These are phyloP conservation scores for Chaetomium globosum DNA, from an alignment of 2,329 filamentous ascomycete species.

Conservation along the genomic window DNA sequence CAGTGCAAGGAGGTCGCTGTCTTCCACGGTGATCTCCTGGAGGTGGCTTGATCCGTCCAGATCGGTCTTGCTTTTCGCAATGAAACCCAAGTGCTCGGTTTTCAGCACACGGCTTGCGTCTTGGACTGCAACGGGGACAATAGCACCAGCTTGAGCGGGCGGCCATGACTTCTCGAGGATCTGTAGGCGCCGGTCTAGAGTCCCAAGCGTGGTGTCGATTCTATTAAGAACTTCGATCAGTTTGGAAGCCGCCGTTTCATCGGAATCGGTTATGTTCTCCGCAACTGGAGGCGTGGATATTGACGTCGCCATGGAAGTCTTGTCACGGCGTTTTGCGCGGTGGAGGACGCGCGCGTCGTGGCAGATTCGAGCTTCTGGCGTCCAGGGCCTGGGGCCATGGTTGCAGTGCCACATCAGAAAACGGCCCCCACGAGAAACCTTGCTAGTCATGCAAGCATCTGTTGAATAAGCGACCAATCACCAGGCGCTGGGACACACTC, in stretches of 20 bases:
- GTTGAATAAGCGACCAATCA: background rate
- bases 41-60: background rate
- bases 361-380: background rate
- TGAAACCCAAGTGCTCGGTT: background rate
- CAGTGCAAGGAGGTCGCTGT: background rate
- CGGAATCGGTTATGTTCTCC: background rate
- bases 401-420: background rate
- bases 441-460: too few relatives aligned
- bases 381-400: too few relatives aligned
- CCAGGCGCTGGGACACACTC: too few relatives aligned
- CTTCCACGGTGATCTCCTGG: background rate
- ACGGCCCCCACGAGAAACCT: background rate
- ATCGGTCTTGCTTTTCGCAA: background rate
- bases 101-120: too few relatives aligned
- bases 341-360: background rate
- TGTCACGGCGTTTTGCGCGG: background rate
- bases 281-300: background rate
- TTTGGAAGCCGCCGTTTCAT: conserved; percentile 5
- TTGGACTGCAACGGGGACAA: background rate
- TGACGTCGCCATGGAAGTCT: background rate
- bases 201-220: conserved; percentile 4
- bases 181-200: conserved; percentile 10
- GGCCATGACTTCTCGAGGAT: conserved; percentile 2
- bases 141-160: background rate
- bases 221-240: conserved; percentile 11